Percentiles rank a stretch among this genome's conserved stretches.
phyloP scores from a whole-genome alignment of 106 monocot genomes.

The Platanthera zijinensis region DNA sequence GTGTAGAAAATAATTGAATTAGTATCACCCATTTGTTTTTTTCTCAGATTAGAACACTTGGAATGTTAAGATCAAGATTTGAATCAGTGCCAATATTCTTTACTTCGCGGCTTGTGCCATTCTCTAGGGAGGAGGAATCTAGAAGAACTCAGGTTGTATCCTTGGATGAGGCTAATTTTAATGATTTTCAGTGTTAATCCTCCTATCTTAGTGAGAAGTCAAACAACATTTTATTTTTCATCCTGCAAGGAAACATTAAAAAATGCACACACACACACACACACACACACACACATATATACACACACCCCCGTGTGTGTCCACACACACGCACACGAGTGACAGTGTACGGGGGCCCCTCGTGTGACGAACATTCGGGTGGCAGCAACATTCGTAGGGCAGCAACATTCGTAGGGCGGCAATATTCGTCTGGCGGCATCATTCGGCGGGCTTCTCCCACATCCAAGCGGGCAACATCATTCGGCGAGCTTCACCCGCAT shows the following conservation, averaged over 20 bases:
- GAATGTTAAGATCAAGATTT: slow-evolving; percentile 95
- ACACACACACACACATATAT: background rate
- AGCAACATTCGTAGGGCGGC: no score
- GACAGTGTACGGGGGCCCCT: no score
- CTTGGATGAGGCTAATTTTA: background rate
- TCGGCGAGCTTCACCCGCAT: no score
- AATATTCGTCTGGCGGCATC: no score
- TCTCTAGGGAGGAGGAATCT: slow-evolving; percentile 21
- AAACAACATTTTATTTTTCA: background rate
- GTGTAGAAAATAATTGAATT: background rate
- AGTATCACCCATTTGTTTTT: background rate
- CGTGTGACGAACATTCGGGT: no score
- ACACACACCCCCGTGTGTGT: background rate
- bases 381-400: no score
- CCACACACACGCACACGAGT: no score
- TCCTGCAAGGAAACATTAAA: background rate
- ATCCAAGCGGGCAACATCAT: no score
- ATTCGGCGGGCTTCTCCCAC: no score
- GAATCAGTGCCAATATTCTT: slow-evolving; percentile 69
- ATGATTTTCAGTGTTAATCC: background rate
- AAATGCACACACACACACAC: background rate
- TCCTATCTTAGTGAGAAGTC: background rate
- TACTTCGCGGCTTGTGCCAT: slow-evolving; percentile 56
- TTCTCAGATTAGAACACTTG: slow-evolving; percentile 85
- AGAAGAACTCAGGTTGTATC: slow-evolving; percentile 25